Base-by-base conservation (phyloP, 2,329 filamentous ascomycete genomes). In the Monosporascus sp. region DNA sequence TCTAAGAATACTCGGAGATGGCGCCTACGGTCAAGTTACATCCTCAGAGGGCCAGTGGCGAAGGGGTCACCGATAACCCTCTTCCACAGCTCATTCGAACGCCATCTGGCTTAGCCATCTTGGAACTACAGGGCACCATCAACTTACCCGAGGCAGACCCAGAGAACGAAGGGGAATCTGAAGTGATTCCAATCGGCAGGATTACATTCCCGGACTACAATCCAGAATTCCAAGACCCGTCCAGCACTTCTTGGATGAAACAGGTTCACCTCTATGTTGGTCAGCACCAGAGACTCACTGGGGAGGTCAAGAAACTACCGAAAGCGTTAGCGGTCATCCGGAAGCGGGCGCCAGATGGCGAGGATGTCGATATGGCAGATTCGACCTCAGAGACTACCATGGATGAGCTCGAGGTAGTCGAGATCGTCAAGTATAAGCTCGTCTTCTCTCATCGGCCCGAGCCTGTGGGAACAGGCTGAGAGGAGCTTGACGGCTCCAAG, bases 61-160 rank as follows among this genome's bases (percentile, higher is more conserved):
- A 56, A n/a, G 27, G 61, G 6, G 42, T 57, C n/a, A 50, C 63
- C 2, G 41, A 52, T 31, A 79, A 71, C 53, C 85, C 89, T 4
- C 81, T 97, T 5, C 94, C 94, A 1, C 70, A 80, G n/a, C 78
- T 96, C 57, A 82, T 97, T 17, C 89, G 92, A 62, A 97, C 93
- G 1, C 94, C 94, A 0, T 85, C 88, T 0, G 94, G 94, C 49
- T 82, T 97, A 41, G 93, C 93, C 18, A 78, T 99, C 46, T 77
- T 99, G 53, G 94, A 97, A 73, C 82, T 99, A 15, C 94, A 99
- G 75, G 94, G 92, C 56, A 90, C 84, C 15, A 86, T 99, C 72
- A 93, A 95, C 69, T 76, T 91, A 1, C 85, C 90, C 7, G 57
- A 72, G 2, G 60, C 68, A 31, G 62, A 64, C 25, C 60, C 67